These are phyloP conservation scores for Aspergillus sp. DNA, from an alignment of 2,329 filamentous ascomycete genomes.

Conservation along the genomic window DNA sequence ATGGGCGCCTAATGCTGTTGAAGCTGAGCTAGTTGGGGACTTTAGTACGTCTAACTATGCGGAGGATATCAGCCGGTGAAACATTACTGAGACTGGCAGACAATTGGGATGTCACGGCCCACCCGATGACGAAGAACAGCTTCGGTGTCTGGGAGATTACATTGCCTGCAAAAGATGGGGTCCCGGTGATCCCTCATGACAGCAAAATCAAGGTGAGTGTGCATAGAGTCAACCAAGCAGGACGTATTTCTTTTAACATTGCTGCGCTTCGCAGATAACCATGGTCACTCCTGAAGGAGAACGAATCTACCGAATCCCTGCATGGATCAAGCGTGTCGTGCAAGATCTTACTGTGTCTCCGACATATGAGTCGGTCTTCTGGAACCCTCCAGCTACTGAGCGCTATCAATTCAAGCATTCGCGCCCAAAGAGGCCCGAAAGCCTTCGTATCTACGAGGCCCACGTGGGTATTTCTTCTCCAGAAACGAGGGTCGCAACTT, in stretches of 20 bases:
- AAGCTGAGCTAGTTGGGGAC: constrained; percentile 86
- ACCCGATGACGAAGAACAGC: constrained; percentile 81
- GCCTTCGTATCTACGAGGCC: constrained; percentile 95
- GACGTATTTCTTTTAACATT: not conserved
- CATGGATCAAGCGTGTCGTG: constrained; percentile 97
- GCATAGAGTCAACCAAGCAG: not conserved
- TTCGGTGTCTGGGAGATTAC: constrained; percentile 87
- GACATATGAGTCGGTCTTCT: constrained; percentile 92
- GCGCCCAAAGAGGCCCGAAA: constrained; percentile 78
- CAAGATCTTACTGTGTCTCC: constrained; percentile 89
- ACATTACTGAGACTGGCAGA: constrained; percentile 56
- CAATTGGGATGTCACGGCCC: constrained; percentile 78
- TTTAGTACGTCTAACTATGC: constrained; percentile 67
- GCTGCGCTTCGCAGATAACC: constrained; percentile 63
- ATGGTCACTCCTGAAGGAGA: constrained; percentile 78
- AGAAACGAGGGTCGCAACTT: constrained; percentile 83
- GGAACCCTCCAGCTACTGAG: constrained; percentile 81
- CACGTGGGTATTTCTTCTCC: constrained; percentile 96
- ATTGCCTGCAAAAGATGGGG: constrained; percentile 71
- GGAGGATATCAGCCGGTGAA: constrained; percentile 8
- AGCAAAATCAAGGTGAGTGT: constrained; percentile 85
- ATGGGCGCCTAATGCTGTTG: constrained; percentile 88
- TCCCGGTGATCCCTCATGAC: constrained; percentile 82
- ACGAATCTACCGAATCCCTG: constrained; percentile 82
- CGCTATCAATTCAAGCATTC: constrained; percentile 82